Evolutionary conservation across 495 filamentous ascomycete species (phyloP).

Genomic region (Clohesyomyces aquaticus): DNA sequence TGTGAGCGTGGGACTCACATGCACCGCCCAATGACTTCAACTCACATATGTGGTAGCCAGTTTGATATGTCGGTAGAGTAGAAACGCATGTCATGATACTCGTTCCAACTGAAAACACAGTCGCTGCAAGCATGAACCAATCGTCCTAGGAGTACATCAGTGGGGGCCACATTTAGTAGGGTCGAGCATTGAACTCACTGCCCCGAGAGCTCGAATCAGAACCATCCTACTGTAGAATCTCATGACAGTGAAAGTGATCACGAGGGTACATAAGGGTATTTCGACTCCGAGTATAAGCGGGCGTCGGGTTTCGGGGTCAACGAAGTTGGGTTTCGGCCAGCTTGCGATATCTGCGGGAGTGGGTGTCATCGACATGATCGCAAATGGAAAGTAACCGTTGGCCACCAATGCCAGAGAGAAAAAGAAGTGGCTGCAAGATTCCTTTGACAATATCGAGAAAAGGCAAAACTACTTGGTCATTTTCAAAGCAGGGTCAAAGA

Average conservation of each 20-base stretch:
- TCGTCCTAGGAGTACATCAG: too few species aligned
- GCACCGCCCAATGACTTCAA: not conserved
- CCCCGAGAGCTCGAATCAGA: constrained; percentile 11
- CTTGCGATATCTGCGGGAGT: constrained; percentile 23
- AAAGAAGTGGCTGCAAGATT: not conserved
- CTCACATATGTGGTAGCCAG: constrained; percentile 19
- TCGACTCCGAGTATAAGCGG: constrained; percentile 10
- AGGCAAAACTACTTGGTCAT: not conserved
- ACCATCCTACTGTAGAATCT: constrained; percentile 24
- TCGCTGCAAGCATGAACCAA: constrained; percentile 29
- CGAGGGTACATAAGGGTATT: constrained; percentile 11
- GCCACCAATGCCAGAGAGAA: not conserved
- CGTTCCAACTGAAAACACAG: constrained; percentile 6
- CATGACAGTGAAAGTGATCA: constrained; percentile 14
- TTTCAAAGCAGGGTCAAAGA: not conserved
- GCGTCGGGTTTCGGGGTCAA: constrained; percentile 26
- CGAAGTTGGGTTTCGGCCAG: constrained; percentile 30
- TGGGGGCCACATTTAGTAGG: too few species aligned
- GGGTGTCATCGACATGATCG: not conserved
- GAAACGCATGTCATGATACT: constrained; percentile 21
- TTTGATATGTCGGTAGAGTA: constrained; percentile 1
- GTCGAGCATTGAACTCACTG: not conserved
- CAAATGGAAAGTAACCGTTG: not conserved
- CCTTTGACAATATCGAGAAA: not conserved
- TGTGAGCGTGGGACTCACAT: not conserved